Conservation (phyloP, 169 alveolate species). For the Eimeria zaria region DNA sequence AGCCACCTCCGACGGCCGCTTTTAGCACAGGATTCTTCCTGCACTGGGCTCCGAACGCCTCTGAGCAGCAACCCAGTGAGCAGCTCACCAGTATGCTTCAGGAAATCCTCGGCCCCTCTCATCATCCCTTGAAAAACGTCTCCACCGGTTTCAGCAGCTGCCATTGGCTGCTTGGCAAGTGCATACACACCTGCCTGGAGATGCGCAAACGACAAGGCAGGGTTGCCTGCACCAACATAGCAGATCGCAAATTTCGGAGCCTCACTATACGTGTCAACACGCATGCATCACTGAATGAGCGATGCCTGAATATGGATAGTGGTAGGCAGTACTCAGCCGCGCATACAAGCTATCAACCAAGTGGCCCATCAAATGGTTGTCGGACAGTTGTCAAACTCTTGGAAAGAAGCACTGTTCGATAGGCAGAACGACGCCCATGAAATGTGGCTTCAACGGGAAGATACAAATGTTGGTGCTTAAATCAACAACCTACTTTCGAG, state of each 20-base stretch:
- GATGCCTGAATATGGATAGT: not conserved
- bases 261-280: not conserved
- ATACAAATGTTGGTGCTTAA: not conserved
- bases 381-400: not conserved
- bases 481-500: not conserved
- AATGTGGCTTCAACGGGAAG: not conserved
- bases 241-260: not conserved
- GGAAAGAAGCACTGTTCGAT: not conserved
- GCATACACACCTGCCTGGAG: constrained; percentile 83
- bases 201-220: constrained; percentile 84
- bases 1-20: not conserved
- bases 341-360: not conserved
- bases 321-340: not conserved
- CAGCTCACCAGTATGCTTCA: constrained; percentile 86
- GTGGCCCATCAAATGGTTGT: not conserved
- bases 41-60: not conserved
- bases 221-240: constrained; percentile 71
- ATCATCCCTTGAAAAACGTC: constrained; percentile 88
- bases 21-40: not conserved
- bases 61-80: not conserved
- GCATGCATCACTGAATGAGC: not conserved
- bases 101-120: constrained; percentile 87
- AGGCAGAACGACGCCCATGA: not conserved
- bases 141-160: constrained; percentile 84
- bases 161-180: constrained; percentile 82